A percentile compares a stretch with the other conserved stretches of the same genome.
phyloP scores from a whole-genome alignment of 2,329 filamentous ascomycete species.

The Metarhizium rileyi region DNA sequence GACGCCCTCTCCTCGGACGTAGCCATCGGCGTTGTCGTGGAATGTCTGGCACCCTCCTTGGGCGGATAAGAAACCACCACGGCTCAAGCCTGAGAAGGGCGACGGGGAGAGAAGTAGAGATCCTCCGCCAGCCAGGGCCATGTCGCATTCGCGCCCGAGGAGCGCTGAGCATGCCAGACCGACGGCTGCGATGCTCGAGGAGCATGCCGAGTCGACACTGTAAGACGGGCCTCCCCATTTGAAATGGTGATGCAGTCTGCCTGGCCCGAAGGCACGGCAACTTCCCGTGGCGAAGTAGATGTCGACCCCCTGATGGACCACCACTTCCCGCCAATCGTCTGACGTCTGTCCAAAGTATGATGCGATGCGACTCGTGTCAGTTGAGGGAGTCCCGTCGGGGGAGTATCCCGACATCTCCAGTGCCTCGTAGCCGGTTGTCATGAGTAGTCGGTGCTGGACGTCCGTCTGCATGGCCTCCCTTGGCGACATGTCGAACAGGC shows the following conservation, averaged over 20 bases:
- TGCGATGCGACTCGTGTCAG: background rate
- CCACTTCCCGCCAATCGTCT: slow-evolving; percentile 2
- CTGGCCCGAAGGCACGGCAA: slow-evolving; percentile 1
- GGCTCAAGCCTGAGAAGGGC: background rate
- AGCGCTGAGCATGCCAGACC: background rate
- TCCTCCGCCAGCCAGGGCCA: background rate
- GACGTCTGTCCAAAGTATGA: background rate
- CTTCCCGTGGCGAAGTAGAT: slow-evolving; percentile 1
- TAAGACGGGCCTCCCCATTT: slow-evolving; percentile 1
- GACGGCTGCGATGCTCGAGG: background rate
- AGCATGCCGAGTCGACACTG: slow-evolving; percentile 4
- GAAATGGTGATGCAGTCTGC: slow-evolving; percentile 2
- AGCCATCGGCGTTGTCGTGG: slow-evolving; percentile 54
- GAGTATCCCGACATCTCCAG: background rate
- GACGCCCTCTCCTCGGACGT: slow-evolving; percentile 70
- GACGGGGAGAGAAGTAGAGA: background rate
- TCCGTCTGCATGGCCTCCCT: slow-evolving; percentile 52
- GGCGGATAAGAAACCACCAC: slow-evolving; percentile 28
- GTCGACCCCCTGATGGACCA: background rate
- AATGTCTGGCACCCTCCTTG: background rate
- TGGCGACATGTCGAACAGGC: slow-evolving; percentile 64
- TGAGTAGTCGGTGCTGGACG: slow-evolving; percentile 24
- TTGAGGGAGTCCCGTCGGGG: background rate
- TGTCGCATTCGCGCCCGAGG: background rate
- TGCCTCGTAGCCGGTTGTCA: background rate